A percentile compares a stretch with the other conserved stretches of the same genome.
These are phyloP conservation scores for Russula brevipes DNA, from an alignment of 768 basidiomycete species.

Conservation along the genomic window DNA sequence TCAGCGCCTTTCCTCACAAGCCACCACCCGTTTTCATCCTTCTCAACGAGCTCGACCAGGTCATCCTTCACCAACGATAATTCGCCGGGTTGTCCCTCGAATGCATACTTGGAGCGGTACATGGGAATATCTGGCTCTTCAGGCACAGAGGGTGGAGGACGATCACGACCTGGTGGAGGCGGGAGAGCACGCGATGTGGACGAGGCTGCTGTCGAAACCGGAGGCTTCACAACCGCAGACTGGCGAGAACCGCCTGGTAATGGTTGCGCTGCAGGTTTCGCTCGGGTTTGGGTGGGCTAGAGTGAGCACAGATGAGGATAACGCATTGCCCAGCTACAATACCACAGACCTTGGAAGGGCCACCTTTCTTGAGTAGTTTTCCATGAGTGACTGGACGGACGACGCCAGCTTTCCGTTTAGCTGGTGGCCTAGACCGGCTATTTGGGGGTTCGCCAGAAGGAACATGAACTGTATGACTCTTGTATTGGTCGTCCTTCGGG, in stretches of 20 bases:
- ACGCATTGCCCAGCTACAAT: background rate
- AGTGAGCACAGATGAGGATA: conserved; percentile 7
- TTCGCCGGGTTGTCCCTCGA: conserved; percentile 89
- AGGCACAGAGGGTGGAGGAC: conserved; percentile 50
- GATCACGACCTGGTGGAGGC: conserved; percentile 38
- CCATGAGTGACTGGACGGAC: conserved; percentile 83
- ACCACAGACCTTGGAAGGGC: conserved; percentile 47
- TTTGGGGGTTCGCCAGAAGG: conserved; percentile 79
- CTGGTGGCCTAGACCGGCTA: conserved; percentile 77
- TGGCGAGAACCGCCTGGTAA: conserved; percentile 54
- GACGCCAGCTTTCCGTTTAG: conserved; percentile 82
- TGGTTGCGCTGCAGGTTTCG: conserved; percentile 57
- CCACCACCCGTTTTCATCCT: conserved; percentile 98
- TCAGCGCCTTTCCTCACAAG: conserved; percentile 74
- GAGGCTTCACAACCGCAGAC: conserved; percentile 33
- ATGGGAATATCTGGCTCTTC: conserved; percentile 60
- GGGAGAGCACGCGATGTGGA: conserved; percentile 42
- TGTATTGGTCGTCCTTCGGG: conserved; percentile 75
- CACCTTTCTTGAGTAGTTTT: conserved; percentile 71
- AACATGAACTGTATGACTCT: conserved; percentile 87
- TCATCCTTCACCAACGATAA: conserved; percentile 89
- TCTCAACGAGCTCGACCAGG: conserved; percentile 83
- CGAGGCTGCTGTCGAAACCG: conserved; percentile 35
- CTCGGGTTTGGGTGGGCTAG: conserved; percentile 31
- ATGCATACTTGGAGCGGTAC: conserved; percentile 90